These are phyloP conservation scores for Speleostelium caveatum DNA, from an alignment of 78 protist genomes.

Conservation along the genomic window DNA sequence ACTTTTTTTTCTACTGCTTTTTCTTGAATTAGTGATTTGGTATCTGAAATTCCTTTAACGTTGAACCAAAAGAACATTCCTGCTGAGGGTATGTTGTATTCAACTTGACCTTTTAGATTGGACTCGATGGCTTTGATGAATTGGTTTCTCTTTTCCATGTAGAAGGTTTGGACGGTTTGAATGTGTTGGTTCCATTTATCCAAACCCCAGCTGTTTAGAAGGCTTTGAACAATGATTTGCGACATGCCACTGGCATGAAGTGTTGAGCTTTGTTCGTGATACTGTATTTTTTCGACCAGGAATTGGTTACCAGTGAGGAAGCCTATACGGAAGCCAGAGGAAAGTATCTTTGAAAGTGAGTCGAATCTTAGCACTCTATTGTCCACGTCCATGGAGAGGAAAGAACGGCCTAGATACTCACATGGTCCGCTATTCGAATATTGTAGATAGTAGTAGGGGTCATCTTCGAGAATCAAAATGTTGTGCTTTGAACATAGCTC, in stretches of 20 bases:
- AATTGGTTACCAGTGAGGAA: constrained; percentile 81
- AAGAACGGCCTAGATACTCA: not conserved
- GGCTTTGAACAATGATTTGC: constrained; percentile 26
- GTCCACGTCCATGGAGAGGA: constrained; percentile 87
- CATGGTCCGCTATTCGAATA: not conserved
- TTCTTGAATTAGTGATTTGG: constrained; percentile 60
- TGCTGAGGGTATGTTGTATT: constrained; percentile 76
- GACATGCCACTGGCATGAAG: constrained; percentile 80
- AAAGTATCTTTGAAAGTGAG: constrained; percentile 88
- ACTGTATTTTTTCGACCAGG: constrained; percentile 75
- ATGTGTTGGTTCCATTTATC: constrained; percentile 77
- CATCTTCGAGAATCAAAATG: constrained; percentile 94
- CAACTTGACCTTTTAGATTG: constrained; percentile 84
- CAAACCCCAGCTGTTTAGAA: constrained; percentile 41
- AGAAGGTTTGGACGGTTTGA: constrained; percentile 32
- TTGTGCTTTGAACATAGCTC: constrained; percentile 69
- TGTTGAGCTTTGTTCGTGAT: constrained; percentile 70
- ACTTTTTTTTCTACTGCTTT: constrained; percentile 85
- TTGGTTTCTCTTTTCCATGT: constrained; percentile 48
- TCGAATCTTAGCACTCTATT: constrained; percentile 93
- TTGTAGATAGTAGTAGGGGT: constrained; percentile 94
- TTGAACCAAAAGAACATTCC: constrained; percentile 94
- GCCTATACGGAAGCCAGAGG: constrained; percentile 92
- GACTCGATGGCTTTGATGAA: not conserved
- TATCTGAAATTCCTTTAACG: constrained; percentile 70